Evolutionary conservation across 345 rosid species (phyloP), one percentile per base, ranked within the genome.

Genomic region (Gynandropsis gynandra): DNA sequence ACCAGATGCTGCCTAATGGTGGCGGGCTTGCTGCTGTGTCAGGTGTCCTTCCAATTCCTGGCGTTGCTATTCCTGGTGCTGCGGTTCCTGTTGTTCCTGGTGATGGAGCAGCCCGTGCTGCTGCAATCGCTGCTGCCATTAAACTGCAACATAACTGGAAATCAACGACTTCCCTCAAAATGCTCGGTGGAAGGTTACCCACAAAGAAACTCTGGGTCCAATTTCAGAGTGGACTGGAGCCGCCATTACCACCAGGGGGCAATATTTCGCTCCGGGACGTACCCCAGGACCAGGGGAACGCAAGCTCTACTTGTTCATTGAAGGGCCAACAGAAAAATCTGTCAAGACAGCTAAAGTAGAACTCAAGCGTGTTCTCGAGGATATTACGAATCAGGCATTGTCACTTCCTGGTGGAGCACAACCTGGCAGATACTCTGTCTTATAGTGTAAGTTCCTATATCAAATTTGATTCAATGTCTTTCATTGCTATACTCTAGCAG

Each of bases 101-200:
- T 59, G 95, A 87, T 4, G 92, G 77, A 35, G 85, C 85, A 27
- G 98, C 89, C 49, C 74, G 92, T 59, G 95, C 87, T 39, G 88
- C 95, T 35, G 97, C 97, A 47, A 43, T 87, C 56, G 89, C 89
- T 51, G 98, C 98, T 56, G 96, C 95, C 64, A 73, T 84, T 50
- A 87, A 80, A 68, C 61, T 87, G 69, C 83, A 84, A 63, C 93
- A 87, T 56, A 87, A 92, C 73, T 92, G 56, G 98, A 87, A 67
- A 92, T 87, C 16, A 92, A 87, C 65, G 96, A 92, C 64, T 92
- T 87, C 19, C 96, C 95, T 16, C 98, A 87, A 57, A 92, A 87
- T 75, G 98, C 96, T 63, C 80, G 98, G 47, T 87, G 98, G 96
- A 87, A 87, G 76, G 89, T 92, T 58, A 92, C 96, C 11, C 96